A percentile compares a stretch with the other conserved stretches of the same genome.
Conservation (phyloP, 2,329 filamentous ascomycete genomes). For the Penicillium sp. region DNA sequence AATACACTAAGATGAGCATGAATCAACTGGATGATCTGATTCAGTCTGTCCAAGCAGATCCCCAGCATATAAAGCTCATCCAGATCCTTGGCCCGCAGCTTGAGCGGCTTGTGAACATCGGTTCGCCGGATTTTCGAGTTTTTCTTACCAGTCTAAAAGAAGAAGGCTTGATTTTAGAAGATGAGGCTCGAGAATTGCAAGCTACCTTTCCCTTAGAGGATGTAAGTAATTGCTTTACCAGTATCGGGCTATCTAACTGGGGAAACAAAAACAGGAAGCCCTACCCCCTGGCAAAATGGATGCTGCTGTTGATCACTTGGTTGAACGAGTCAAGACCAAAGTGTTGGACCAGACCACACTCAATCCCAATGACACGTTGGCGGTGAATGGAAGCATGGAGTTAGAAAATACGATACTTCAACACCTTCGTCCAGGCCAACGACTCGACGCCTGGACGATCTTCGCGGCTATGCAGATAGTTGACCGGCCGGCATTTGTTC, state of each 20-base stretch:
- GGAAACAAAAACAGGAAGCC: not conserved
- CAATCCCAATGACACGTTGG: conserved; percentile 15
- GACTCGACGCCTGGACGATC: conserved; percentile 29
- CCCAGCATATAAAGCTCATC: conserved; percentile 28
- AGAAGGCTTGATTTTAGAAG: not conserved
- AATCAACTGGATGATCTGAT: conserved; percentile 17
- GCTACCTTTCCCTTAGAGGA: conserved; percentile 1
- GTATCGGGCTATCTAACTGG: not conserved
- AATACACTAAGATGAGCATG: conserved; percentile 17
- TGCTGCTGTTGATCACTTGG: conserved; percentile 5
- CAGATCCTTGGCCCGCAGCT: conserved; percentile 28
- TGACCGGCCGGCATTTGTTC: conserved; percentile 29
- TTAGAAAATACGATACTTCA: conserved; percentile 26
- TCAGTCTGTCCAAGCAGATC: conserved; percentile 21
- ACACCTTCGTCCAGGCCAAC: conserved; percentile 26
- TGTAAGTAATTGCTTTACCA: conserved; percentile 4
- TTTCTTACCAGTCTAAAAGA: conserved; percentile 9
- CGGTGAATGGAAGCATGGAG: conserved; percentile 23
- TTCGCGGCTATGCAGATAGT: conserved; percentile 28
- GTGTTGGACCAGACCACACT: conserved; percentile 1
- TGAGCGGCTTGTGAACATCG: conserved; percentile 18
- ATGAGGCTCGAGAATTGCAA: conserved; percentile 3
- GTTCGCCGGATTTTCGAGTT: conserved; percentile 23
- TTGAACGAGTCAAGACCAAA: conserved; percentile 7
- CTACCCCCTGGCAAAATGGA: conserved; percentile 2